These are phyloP conservation scores for Astraeus odoratus DNA, from an alignment of 768 basidiomycete genomes.

Conservation along the genomic window DNA sequence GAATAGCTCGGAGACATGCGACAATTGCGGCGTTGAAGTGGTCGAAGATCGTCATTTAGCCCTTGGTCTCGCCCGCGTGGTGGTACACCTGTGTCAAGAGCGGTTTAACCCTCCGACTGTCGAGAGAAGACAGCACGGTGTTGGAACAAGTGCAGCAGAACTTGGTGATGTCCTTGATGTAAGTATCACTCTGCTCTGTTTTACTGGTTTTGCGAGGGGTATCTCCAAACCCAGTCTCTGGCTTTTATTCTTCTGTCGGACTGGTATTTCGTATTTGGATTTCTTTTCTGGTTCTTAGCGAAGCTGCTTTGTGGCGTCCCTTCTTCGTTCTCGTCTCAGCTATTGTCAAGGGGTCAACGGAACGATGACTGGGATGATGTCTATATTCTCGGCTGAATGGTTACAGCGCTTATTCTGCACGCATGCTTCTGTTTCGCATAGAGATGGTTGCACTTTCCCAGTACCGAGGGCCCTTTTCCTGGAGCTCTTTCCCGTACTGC, in stretches of 20 bases:
- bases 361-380: neutral
- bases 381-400: neutral
- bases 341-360: neutral
- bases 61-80: slow-evolving; percentile 13
- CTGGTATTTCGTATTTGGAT: neutral
- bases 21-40: neutral
- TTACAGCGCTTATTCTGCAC: neutral
- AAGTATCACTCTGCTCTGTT: slow-evolving; percentile 11
- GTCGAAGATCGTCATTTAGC: slow-evolving; percentile 13
- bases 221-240: too few relatives aligned
- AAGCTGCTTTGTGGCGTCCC: neutral
- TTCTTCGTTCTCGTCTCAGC: neutral
- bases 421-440: neutral
- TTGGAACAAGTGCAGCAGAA: slow-evolving; percentile 23
- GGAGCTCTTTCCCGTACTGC: neutral
- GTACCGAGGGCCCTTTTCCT: neutral
- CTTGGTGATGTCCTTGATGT: slow-evolving; percentile 28
- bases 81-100: slow-evolving; percentile 19
- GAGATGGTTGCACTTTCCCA: neutral
- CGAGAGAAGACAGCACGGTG: slow-evolving; percentile 4
- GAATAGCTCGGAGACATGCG: neutral
- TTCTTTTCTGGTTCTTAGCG: neutral
- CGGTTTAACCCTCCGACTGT: slow-evolving; percentile 12
- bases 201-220: neutral
- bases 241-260: neutral